Evolutionary conservation across 2,329 filamentous ascomycete genomes (phyloP), one percentile per base, ranked within the genome.

Genomic region (Hypoxylon sp.): DNA sequence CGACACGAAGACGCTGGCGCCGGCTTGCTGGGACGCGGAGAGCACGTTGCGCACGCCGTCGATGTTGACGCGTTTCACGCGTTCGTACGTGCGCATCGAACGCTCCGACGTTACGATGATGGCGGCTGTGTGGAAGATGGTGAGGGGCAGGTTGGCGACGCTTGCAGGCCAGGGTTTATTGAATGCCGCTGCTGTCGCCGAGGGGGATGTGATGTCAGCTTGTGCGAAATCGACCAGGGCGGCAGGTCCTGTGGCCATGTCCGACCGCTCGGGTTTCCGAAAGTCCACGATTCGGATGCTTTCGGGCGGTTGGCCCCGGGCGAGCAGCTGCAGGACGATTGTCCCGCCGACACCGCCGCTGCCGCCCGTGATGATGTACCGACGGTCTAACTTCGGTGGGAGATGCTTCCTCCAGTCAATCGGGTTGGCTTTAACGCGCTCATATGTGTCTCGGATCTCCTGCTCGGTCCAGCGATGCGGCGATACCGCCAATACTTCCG

Each of bases 101-200:
- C 85, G 82, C 50, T 86, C 84, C 0, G 77, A 78, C 0, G 82
- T 77, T 6, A 81, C 75, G 58, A 87, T 86, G 30, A 82, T 76
- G 2, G 85, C 85, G 8, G 84, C 85, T 2, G 75, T 85, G 75
- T 86, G 84, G 71, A 84, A 85, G 13, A 86, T 84, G 6, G 84
- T 86, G 6, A 86, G 76, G 2, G 84, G 83, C 2, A 83, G 76
- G n/a, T 78, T 56, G 25, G 81, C 77, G 3, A 81, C 78, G 6
- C 73, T 70, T 2, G 72, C 42, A 0, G 80, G 77, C 85, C 85
- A 86, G 27, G 81, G 78, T 55, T 80, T 77, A 13, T 77, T 67
- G 60, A 86, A 85, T 5, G 84, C 84, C 0, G 76, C 78, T 13
- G 75, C 65, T 1, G 82, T 80, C 7, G 79, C 79, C 0, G 76